Percentiles rank a stretch among this genome's conserved stretches.
Evolutionary conservation across 2,329 filamentous ascomycete species (phyloP).

Genomic region (Trichophyton mentagrophytes): DNA sequence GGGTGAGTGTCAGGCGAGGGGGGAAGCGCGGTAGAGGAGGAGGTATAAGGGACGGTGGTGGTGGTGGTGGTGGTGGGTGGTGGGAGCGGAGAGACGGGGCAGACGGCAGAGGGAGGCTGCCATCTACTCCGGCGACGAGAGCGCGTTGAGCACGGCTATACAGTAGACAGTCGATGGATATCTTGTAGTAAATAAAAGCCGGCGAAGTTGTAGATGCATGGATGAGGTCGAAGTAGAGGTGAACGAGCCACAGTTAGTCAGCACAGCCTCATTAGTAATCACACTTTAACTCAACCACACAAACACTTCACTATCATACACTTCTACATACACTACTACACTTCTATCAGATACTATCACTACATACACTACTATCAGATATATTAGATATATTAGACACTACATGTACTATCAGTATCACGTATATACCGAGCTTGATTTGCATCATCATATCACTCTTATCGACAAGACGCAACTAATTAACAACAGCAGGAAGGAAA

Average conservation of each 20-base stretch:
- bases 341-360: too few relatives aligned
- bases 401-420: too few relatives aligned
- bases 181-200: too few relatives aligned
- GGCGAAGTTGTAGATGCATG: not conserved
- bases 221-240: not conserved
- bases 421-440: not conserved
- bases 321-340: too few relatives aligned
- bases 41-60: not conserved
- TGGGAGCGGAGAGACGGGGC: not conserved
- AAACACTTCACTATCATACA: not conserved
- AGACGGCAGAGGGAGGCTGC: not conserved
- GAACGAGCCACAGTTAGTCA: not conserved
- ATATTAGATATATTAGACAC: not conserved
- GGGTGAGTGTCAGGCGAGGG: not conserved
- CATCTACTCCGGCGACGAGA: not conserved
- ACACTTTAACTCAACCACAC: not conserved
- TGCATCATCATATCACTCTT: not conserved
- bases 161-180: not conserved
- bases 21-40: not conserved
- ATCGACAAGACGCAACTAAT: not conserved
- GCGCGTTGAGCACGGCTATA: not conserved
- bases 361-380: not conserved
- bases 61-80: not conserved
- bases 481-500: not conserved
- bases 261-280: not conserved